Percentiles rank a stretch among this genome's conserved stretches.
phyloP scores from a whole-genome alignment of 441 rosid species.

The Gossypium schwendimanii region DNA sequence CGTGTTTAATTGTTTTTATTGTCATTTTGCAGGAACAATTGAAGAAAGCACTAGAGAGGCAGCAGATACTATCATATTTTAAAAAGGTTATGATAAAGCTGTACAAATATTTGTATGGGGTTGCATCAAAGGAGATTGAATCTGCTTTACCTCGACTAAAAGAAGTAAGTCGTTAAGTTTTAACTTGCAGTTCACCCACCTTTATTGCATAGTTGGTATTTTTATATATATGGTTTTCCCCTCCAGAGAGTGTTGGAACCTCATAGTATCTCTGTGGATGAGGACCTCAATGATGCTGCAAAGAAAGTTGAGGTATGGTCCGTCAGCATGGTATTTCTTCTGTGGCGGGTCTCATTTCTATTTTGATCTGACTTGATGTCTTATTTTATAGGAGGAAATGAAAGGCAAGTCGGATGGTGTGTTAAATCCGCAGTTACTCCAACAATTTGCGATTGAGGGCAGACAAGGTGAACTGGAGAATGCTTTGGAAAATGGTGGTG shows the following conservation, averaged over 20 bases:
- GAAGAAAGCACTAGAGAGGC: constrained; percentile 56
- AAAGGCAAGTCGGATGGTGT: constrained; percentile 46
- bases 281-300: constrained; percentile 87
- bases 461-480: constrained; percentile 57
- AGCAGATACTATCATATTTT: constrained; percentile 58
- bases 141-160: constrained; percentile 61
- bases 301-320: constrained; percentile 68
- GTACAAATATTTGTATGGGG: constrained; percentile 47
- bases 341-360: neutral
- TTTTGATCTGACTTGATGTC: neutral
- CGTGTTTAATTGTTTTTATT: neutral
- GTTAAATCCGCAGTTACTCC: constrained; percentile 56
- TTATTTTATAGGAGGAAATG: constrained; percentile 56
- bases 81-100: constrained; percentile 75
- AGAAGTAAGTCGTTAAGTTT: constrained; percentile 47
- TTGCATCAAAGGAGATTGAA: constrained; percentile 56
- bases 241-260: constrained; percentile 65
- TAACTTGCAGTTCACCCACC: neutral
- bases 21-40: constrained; percentile 60
- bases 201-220: neutral
- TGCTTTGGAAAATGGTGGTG: constrained; percentile 50
- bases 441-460: constrained; percentile 58
- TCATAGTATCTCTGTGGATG: constrained; percentile 71
- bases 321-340: neutral
- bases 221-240: neutral